Percentiles rank a stretch among this genome's conserved stretches.
These are phyloP conservation scores for Didymella lethalis DNA, from an alignment of 2,329 filamentous ascomycete species.

Conservation along the genomic window DNA sequence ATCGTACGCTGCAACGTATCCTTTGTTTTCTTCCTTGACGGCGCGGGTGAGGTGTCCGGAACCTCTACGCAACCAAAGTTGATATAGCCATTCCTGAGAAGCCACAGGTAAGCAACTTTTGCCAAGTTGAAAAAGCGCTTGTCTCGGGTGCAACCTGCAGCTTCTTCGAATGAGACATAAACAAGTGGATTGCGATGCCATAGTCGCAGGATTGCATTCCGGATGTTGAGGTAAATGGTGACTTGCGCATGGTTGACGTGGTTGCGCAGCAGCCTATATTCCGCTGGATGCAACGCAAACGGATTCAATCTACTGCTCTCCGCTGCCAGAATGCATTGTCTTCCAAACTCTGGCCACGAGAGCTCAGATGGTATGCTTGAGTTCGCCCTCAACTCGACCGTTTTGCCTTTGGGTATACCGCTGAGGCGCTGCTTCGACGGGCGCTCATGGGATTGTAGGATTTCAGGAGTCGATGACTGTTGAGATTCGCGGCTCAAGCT, in stretches of 20 bases:
- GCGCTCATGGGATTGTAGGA: slow-evolving; percentile 34
- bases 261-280: slow-evolving; percentile 80
- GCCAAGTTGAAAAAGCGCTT: slow-evolving; percentile 88
- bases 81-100: slow-evolving; percentile 89
- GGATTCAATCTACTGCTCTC: slow-evolving; percentile 90
- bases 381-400: slow-evolving; percentile 61
- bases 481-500: slow-evolving; percentile 35
- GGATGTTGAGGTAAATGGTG: slow-evolving; percentile 93
- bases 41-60: slow-evolving; percentile 55
- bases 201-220: slow-evolving; percentile 89
- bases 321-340: slow-evolving; percentile 87
- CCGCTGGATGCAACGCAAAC: slow-evolving; percentile 83
- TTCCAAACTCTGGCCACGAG: slow-evolving; percentile 79
- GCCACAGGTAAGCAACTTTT: slow-evolving; percentile 89
- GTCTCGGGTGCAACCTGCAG: slow-evolving; percentile 88
- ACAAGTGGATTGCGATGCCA: slow-evolving; percentile 89
- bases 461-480: slow-evolving; percentile 45
- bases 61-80: slow-evolving; percentile 92
- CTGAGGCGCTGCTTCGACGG: slow-evolving; percentile 30
- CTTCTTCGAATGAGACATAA: slow-evolving; percentile 82
- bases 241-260: slow-evolving; percentile 89
- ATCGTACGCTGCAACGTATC: slow-evolving; percentile 72
- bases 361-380: slow-evolving; percentile 84
- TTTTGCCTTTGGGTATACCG: slow-evolving; percentile 34
- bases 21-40: slow-evolving; percentile 51